phyloP scores from a whole-genome alignment of 495 filamentous ascomycete species.

The Penicillium antarcticum region DNA sequence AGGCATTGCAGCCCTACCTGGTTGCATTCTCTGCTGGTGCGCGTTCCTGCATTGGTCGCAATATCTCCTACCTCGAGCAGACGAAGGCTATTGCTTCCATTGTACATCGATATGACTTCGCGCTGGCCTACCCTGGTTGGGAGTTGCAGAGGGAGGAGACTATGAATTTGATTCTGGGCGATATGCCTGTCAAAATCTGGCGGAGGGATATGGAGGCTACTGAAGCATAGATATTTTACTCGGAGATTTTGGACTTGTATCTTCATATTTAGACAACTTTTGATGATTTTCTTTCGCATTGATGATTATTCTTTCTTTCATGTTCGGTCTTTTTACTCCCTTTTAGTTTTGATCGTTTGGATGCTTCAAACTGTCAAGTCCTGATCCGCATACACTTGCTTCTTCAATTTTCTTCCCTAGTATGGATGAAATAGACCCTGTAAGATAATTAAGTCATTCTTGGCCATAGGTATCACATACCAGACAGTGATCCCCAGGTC shows the following conservation, averaged over 20 bases:
- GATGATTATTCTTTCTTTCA: neutral
- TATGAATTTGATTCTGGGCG: conserved; percentile 35
- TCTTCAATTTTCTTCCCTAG: too few species aligned
- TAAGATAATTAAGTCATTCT: too few species aligned
- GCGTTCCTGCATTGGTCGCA: conserved; percentile 43
- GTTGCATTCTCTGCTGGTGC: conserved; percentile 42
- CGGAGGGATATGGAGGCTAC: conserved; percentile 13
- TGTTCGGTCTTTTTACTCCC: too few species aligned
- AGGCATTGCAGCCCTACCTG: conserved; percentile 40
- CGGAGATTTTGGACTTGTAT: neutral
- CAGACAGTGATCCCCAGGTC: too few species aligned
- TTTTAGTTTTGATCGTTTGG: too few species aligned
- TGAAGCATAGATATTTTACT: conserved; percentile 2
- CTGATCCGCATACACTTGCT: too few species aligned
- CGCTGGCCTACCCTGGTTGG: conserved; percentile 34
- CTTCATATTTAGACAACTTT: neutral
- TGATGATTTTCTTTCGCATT: neutral
- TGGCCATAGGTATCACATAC: too few species aligned
- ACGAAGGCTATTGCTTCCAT: conserved; percentile 38
- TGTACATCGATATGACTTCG: conserved; percentile 44
- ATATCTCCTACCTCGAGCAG: conserved; percentile 46
- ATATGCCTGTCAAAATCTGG: conserved; percentile 46
- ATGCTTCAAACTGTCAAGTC: too few species aligned
- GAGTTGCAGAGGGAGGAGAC: conserved; percentile 36
- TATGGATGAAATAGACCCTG: too few species aligned